A percentile compares a stretch with the other conserved stretches of the same genome.
phyloP scores from a whole-genome alignment of 1,284 basidiomycete species.

The Kalmanozyma brasiliensis region DNA sequence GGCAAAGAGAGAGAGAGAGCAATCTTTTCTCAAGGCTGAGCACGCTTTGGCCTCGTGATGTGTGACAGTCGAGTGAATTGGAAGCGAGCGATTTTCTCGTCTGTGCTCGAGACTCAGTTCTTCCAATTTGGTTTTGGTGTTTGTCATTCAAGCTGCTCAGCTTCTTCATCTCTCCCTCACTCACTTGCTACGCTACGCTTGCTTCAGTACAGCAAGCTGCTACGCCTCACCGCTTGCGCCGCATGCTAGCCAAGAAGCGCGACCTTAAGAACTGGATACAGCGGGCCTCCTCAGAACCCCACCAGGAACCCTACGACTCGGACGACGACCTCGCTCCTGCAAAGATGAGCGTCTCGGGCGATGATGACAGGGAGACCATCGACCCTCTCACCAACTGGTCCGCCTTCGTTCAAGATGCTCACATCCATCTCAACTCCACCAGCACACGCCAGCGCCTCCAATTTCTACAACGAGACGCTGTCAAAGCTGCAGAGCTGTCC shows the following conservation, averaged over 20 bases:
- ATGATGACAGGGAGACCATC: constrained; percentile 25
- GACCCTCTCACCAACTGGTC: constrained; percentile 51
- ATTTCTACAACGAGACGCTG: constrained; percentile 43
- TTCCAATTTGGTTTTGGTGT: neutral
- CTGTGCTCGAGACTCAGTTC: neutral
- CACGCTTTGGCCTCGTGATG: too few relatives aligned
- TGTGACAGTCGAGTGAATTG: neutral
- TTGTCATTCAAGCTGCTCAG: neutral
- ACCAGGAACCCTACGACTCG: constrained; percentile 57
- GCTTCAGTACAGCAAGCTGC: neutral
- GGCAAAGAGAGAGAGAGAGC: too few relatives aligned
- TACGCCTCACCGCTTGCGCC: constrained; percentile 4
- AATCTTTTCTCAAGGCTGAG: too few relatives aligned
- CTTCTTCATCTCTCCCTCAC: neutral
- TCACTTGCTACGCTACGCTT: constrained; percentile 13
- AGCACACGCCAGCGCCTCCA: constrained; percentile 46
- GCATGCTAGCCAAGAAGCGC: constrained; percentile 48
- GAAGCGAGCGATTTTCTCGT: neutral
- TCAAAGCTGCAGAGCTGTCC: constrained; percentile 38
- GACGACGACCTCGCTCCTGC: constrained; percentile 61
- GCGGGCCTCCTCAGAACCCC: constrained; percentile 30
- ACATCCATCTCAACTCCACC: constrained; percentile 27
- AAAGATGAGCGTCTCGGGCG: constrained; percentile 40
- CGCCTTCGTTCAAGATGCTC: constrained; percentile 42
- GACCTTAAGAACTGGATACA: constrained; percentile 50